Percentiles rank a stretch among this genome's conserved stretches.
These are phyloP conservation scores for Petasospora fabianii DNA, from an alignment of 1,139 yeast species.

Conservation along the genomic window DNA sequence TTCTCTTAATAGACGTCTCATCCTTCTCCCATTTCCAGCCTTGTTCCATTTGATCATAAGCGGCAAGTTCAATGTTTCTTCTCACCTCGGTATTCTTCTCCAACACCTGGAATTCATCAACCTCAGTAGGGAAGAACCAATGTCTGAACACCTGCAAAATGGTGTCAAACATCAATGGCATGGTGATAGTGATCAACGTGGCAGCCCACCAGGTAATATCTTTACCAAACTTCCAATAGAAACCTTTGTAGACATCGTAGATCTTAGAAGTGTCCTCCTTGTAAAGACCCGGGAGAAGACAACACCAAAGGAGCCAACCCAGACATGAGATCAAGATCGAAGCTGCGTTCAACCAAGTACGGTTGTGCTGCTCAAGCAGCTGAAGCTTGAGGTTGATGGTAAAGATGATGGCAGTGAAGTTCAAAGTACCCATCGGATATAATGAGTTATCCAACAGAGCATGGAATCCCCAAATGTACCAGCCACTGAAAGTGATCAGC, in stretches of 20 bases:
- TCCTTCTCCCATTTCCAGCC: slow-evolving; percentile 68
- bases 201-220: slow-evolving; percentile 88
- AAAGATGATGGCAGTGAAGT: slow-evolving; percentile 67
- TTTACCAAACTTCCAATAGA: slow-evolving; percentile 65
- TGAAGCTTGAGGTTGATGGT: slow-evolving; percentile 77
- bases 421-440: slow-evolving; percentile 75
- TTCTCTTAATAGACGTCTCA: slow-evolving; percentile 27
- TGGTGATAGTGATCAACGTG: slow-evolving; percentile 48
- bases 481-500: slow-evolving; percentile 63
- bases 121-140: slow-evolving; percentile 64
- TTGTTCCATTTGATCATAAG: slow-evolving; percentile 69
- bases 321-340: slow-evolving; percentile 71
- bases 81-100: slow-evolving; percentile 71
- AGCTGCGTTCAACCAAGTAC: slow-evolving; percentile 60
- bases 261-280: slow-evolving; percentile 54
- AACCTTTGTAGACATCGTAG: slow-evolving; percentile 69
- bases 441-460: slow-evolving; percentile 70
- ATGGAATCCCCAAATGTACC: slow-evolving; percentile 64
- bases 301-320: slow-evolving; percentile 89
- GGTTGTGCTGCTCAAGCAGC: slow-evolving; percentile 77
- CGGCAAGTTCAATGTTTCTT: slow-evolving; percentile 64
- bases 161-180: slow-evolving; percentile 67
- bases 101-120: slow-evolving; percentile 71
- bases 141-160: slow-evolving; percentile 54
- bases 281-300: slow-evolving; percentile 68